Conservation (phyloP, 345 rosid species). For the Eucalyptus guilfoylei region DNA sequence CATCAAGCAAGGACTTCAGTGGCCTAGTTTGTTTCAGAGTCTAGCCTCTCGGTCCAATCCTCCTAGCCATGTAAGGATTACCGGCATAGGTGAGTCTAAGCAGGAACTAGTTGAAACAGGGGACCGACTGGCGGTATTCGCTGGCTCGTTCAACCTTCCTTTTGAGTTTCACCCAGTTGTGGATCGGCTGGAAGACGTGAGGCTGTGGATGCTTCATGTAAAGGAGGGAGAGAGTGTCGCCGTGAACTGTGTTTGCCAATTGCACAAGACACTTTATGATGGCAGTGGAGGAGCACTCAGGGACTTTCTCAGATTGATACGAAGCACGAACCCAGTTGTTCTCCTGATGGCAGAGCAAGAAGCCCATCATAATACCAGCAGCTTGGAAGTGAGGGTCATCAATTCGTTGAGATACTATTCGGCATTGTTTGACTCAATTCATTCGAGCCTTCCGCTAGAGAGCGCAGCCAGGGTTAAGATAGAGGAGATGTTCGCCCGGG, state of each 20-base stretch:
- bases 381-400: conserved; percentile 51
- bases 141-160: conserved; percentile 69
- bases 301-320: conserved; percentile 70
- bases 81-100: conserved; percentile 91
- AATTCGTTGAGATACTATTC: conserved; percentile 72
- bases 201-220: conserved; percentile 99
- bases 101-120: conserved; percentile 89
- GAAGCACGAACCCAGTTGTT: conserved; percentile 65
- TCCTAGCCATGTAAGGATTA: conserved; percentile 78
- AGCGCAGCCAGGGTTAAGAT: conserved; percentile 57
- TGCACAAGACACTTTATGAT: conserved; percentile 82
- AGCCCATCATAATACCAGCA: conserved; percentile 38
- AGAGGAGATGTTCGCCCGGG: conserved; percentile 79
- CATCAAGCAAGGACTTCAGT: conserved; percentile 95
- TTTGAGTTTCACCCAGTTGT: conserved; percentile 97
- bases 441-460: conserved; percentile 45
- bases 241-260: conserved; percentile 68
- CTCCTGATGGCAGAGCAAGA: conserved; percentile 83
- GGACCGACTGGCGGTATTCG: conserved; percentile 71
- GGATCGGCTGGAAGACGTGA: conserved; percentile 90
- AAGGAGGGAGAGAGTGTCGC: conserved; percentile 83
- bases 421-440: conserved; percentile 68
- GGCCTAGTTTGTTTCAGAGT: conserved; percentile 96
- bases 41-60: conserved; percentile 71
- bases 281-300: conserved; percentile 54